Base-by-base conservation (phyloP, 2,329 filamentous ascomycete genomes). In the Beauveria caledonica region DNA sequence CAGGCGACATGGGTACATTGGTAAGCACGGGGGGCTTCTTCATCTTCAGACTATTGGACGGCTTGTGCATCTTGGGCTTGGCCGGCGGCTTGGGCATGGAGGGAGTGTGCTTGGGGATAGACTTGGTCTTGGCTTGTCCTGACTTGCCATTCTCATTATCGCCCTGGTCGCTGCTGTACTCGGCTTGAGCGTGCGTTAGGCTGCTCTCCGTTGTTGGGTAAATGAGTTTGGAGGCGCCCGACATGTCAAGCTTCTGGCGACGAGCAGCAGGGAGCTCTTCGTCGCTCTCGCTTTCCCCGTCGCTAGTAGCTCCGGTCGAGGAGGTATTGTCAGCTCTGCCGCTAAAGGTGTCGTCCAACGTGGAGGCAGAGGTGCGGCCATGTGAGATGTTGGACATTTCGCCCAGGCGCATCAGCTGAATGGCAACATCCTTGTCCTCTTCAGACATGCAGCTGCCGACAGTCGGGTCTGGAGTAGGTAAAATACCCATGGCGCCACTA, bases 371-470 rank as follows among this genome's bases (percentile, higher is more conserved):
- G 3, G 91, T 96, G 66, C 93, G 89, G 59, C 92, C 92, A 68
- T 96, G 90, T 1, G 92, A 96, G 69, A 95, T 88, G 71, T 96
- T 96, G 60, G 92, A 94, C 67, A 92, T 90, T 71, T 97, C 92
- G 50, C 94, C 92, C 59, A 99, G 83, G 67, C 93, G 89, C 87
- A 99, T 97, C 69, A 99, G 80, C 76, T 97, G 94, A 71, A 97
- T 87, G 61, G 94, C 94, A 63, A 97, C 94, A 74, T 99, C 94
- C 70, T 87, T 87, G 67, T 87, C 85, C 74, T 99, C 94, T 71
- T 99, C 94, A 15, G 93, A 97, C 73, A 99, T 93, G 73, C 91
- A 95, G 75, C 93, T 97, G 59, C 90, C 90, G 67, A 97, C 89
- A 13, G 94, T 99, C n/a, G 93, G 93, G 68, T 97, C 94, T 27